phyloP scores from a whole-genome alignment of 1,284 basidiomycete genomes.

The Apiotrichum siamense region DNA sequence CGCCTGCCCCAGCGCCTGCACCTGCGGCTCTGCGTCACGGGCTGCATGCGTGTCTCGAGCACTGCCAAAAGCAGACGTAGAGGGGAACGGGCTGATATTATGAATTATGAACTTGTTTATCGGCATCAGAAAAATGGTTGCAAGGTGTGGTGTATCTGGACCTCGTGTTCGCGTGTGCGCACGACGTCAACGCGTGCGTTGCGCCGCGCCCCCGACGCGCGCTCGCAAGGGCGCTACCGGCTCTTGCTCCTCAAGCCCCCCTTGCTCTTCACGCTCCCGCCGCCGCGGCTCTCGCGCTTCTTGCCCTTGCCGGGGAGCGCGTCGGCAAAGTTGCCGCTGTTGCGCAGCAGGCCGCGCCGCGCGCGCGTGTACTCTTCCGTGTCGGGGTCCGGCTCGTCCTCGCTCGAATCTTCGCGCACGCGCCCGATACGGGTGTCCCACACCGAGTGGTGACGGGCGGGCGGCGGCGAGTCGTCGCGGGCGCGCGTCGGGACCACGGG shows the following conservation, averaged over 20 bases:
- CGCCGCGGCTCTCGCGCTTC: constrained; percentile 2
- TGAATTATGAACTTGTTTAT: too few species aligned
- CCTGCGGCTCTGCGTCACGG: too few species aligned
- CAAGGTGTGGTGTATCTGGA: too few species aligned
- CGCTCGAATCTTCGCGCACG: constrained; percentile 39
- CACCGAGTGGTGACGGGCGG: neutral
- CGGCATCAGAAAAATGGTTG: too few species aligned
- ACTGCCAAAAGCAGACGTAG: too few species aligned
- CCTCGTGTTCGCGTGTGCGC: too few species aligned
- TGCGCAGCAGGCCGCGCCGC: constrained; percentile 8
- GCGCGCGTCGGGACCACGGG: neutral
- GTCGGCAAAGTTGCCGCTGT: constrained; percentile 1
- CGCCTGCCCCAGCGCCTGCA: too few species aligned
- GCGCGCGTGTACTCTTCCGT: constrained; percentile 37
- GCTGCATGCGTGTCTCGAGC: too few species aligned
- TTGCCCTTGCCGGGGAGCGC: neutral
- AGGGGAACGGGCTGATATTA: too few species aligned
- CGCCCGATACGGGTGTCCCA: constrained; percentile 43
- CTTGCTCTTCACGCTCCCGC: constrained; percentile 10
- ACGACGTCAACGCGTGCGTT: too few species aligned
- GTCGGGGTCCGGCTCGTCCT: constrained; percentile 33
- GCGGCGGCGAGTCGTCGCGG: constrained; percentile 6
- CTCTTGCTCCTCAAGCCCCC: constrained; percentile 5
- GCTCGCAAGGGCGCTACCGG: neutral
- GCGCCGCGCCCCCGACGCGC: neutral